Base-by-base conservation (phyloP, 345 rosid genomes). In the Isatis tinctoria region DNA sequence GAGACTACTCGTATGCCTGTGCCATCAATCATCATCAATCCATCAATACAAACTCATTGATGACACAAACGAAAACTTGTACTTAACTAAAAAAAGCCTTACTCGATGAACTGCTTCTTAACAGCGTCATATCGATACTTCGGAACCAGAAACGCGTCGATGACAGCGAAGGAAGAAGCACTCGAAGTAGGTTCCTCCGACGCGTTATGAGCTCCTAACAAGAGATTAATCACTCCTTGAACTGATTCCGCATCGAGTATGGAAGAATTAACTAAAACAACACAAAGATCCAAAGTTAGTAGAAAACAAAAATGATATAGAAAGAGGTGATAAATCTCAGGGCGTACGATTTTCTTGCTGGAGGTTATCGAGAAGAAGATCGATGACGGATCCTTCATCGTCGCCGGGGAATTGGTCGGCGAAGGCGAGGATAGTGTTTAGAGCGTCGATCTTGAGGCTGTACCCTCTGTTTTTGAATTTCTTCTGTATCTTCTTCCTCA, bases 391-490 rank as follows among this genome's bases (percentile, higher is more conserved):
- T 62, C 86, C 97, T 60, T 86, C 84, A 65, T 84, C 86, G 59
- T 70, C 80, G 53, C 69, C 93, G 27, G 81, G 79, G 75, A 88
- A 95, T 54, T 82, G 92, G 28, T 74, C 75, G 68, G 84, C 78
- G 78, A 86, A 92, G 36, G 86, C 73, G 59, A 85, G 82, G 63
- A 92, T 75, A 69, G 84, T 87, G n/a, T 90, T 85, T 4, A 92
- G 83, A 35, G 97, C 93, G 30, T 92, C 99, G 51, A 82, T 72
- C 69, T 76, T 87, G 37, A 92, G 84, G 13, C 78, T 74, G 83
- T 95, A 95, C 0, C 97, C 91, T 80, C 97, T 83, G 74, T 67
- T 86, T 80, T 85, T 90, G 82, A 90, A 86, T 73, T 88, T 92
- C 88, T 76, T 87, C 80, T 86, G 88, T 49, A 90, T 81, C 76